These are phyloP conservation scores for Prasinococcaceae sp. DNA, from an alignment of 139 green algal genomes.

Conservation along the genomic window DNA sequence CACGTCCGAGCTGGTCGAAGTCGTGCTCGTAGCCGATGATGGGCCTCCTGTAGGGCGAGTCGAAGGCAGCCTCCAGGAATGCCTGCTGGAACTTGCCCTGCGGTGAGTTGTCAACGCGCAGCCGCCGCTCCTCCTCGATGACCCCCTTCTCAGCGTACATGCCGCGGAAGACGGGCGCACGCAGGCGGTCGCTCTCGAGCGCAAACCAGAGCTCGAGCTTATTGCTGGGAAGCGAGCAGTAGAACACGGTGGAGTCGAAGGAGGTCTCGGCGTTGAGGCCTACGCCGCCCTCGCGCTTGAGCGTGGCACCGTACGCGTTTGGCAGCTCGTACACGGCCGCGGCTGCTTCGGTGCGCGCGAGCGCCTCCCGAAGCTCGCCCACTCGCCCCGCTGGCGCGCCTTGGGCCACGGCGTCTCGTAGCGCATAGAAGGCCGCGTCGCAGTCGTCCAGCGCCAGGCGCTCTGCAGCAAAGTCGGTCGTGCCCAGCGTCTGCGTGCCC, in stretches of 20 bases:
- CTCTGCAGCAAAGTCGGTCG: conserved; percentile 27
- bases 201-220: conserved; percentile 67
- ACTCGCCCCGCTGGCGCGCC: not conserved
- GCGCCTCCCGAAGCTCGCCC: no score
- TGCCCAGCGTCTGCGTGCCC: conserved; percentile 31
- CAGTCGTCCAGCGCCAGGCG: conserved; percentile 42
- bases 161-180: conserved; percentile 47
- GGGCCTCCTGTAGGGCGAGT: conserved; percentile 58
- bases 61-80: conserved; percentile 9
- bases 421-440: conserved; percentile 29
- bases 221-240: conserved; percentile 43
- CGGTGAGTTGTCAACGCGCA: conserved; percentile 60
- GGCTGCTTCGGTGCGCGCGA: no score
- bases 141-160: conserved; percentile 69
- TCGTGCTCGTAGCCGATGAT: conserved; percentile 52
- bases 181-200: conserved; percentile 67
- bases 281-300: conserved; percentile 44
- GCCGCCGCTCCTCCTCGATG: conserved; percentile 27
- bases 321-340: conserved; percentile 21
- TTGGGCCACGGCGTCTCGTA: not conserved
- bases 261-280: conserved; percentile 76
- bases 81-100: conserved; percentile 39
- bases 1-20: conserved; percentile 35
- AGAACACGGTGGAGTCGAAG: conserved; percentile 65
- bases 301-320: conserved; percentile 61